These are phyloP conservation scores for Starmerella geochares DNA, from an alignment of 805 yeast genomes.

Conservation along the genomic window DNA sequence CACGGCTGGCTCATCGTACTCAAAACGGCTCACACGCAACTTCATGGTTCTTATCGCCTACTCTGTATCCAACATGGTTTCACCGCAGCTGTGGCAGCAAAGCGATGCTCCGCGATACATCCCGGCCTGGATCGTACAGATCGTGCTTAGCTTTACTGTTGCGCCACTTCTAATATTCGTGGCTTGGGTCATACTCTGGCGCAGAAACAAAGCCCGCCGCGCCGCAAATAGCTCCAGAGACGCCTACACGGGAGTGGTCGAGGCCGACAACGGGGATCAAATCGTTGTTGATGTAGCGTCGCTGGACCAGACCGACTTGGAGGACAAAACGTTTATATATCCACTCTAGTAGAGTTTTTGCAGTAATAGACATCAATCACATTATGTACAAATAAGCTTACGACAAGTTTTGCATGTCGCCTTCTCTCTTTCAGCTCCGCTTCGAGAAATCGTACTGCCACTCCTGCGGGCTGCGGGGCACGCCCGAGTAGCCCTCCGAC, in stretches of 20 bases:
- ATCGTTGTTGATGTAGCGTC: conserved; percentile 35
- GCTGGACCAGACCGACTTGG: conserved; percentile 46
- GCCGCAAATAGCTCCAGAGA: neutral
- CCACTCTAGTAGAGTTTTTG: conserved; percentile 32
- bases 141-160: conserved; percentile 35
- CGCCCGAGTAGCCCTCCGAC: conserved; percentile 24
- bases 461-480: conserved; percentile 18
- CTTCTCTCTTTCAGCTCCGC: neutral
- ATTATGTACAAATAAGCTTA: conserved; percentile 1
- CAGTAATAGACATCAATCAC: neutral
- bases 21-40: conserved; percentile 42
- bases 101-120: conserved; percentile 39
- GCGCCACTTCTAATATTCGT: conserved; percentile 40
- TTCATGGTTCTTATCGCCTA: conserved; percentile 26
- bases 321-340: conserved; percentile 43
- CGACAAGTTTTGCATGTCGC: neutral
- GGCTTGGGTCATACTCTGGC: conserved; percentile 38
- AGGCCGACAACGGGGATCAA: conserved; percentile 29
- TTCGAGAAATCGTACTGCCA: conserved; percentile 14
- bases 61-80: conserved; percentile 33
- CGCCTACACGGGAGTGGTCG: conserved; percentile 21
- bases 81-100: conserved; percentile 42
- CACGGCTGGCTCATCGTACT: conserved; percentile 41
- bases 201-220: conserved; percentile 34
- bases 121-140: conserved; percentile 42